phyloP scores from a whole-genome alignment of 768 basidiomycete genomes.

The Tulasnella sp. region DNA sequence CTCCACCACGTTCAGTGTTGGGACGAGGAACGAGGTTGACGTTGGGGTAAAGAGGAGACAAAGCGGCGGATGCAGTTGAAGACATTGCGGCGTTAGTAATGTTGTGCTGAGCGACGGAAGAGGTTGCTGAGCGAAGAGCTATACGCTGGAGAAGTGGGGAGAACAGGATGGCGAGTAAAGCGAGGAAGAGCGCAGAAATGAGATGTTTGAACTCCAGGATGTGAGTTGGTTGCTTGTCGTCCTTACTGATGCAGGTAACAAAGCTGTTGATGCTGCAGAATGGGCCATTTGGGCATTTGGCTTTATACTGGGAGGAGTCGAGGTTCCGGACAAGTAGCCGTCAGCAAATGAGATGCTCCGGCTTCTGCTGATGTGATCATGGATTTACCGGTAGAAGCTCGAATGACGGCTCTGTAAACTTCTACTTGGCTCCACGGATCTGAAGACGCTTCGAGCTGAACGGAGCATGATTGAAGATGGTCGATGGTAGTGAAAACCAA shows the following conservation, averaged over 20 bases:
- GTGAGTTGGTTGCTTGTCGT: not conserved
- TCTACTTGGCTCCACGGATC: slow-evolving; percentile 1
- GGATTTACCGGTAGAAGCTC: not conserved
- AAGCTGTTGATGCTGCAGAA: not conserved
- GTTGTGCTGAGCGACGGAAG: not conserved
- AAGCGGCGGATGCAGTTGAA: not conserved
- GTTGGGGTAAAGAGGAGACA: slow-evolving; percentile 17
- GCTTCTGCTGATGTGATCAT: not conserved
- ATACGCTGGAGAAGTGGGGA: slow-evolving; percentile 17
- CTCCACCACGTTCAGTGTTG: slow-evolving; percentile 19
- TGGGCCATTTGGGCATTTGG: not conserved
- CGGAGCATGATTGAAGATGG: not conserved
- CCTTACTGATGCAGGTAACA: not conserved
- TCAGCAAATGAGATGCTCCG: not conserved
- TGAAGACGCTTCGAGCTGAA: not conserved
- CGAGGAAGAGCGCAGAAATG: not conserved
- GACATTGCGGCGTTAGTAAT: not conserved
- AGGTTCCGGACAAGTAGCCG: not conserved
- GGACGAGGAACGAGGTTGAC: slow-evolving; percentile 20
- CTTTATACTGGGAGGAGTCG: not conserved
- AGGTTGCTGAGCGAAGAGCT: not conserved
- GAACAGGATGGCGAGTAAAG: slow-evolving; percentile 11
- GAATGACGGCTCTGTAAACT: not conserved
- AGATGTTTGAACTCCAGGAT: not conserved
- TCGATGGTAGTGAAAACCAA: not conserved